Base-by-base conservation (phyloP, 2,329 filamentous ascomycete species). In the Meredithiella fracta region DNA sequence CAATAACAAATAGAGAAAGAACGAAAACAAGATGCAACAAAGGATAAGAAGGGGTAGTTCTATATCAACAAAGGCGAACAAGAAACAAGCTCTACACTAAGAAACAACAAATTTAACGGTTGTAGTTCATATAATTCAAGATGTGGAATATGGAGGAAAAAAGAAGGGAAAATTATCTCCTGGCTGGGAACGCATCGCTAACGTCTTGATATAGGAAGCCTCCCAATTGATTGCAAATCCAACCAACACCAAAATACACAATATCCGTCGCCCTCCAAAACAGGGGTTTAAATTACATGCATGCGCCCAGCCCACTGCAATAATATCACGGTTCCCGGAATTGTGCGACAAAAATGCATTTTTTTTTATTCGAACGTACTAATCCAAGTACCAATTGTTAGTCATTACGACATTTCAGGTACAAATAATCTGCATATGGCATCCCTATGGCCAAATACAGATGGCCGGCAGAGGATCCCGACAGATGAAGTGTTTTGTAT, bases 221-320 rank as follows among this genome's bases (percentile, higher is more conserved):
- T 34, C 38, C 17, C 23, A 54, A 23, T 47, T 31, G n/a, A 20
- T 54, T 54, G 49, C n/a, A 34, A 47, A 31, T 20, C n/a, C 9
- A 54, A 17, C 14, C 20, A 25, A 29, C 29, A 4, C n/a, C 31
- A 9, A 22, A 37, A 9, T 9, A 22, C 5, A 8, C 17, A 26
- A 3, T 34, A 44, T n/a, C 40, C 20, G 11, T 34, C 29, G 29
- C 29, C 29, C 29, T 34, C 29, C 8, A 44, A 37, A 38, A 23
- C 50, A 56, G 55, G 55, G 55, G 55, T 38, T 56, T 56, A 53
- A 56, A 56, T 56, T 53, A 53, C 38, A 44, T 44, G 42, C 38
- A 44, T 44, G 14, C n/a, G 17, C 40, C 40, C 40, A 44, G 40
- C 40, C 40, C 11, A 44, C 40, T 44, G 40, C 40, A 44, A 44